Conservation (phyloP, 2,329 filamentous ascomycete species). For the Colletotrichum magnum region DNA sequence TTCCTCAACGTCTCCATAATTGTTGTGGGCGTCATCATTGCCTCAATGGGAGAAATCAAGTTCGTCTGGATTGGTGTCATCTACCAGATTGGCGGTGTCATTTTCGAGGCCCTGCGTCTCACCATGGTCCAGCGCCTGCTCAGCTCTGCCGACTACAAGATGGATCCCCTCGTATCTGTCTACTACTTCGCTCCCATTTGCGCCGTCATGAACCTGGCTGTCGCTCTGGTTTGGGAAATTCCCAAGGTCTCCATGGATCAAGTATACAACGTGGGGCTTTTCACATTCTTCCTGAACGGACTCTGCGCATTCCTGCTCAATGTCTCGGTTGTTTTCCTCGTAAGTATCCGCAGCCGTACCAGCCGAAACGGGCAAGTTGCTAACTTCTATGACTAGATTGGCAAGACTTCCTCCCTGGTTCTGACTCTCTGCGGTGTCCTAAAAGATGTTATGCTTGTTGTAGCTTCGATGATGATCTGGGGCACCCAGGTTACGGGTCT, state of each 20-base stretch:
- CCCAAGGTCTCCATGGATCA: slow-evolving; percentile 78
- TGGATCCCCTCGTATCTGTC: slow-evolving; percentile 89
- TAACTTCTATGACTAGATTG: slow-evolving; percentile 73
- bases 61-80: slow-evolving; percentile 87
- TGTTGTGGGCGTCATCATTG: slow-evolving; percentile 93
- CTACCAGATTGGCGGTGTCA: slow-evolving; percentile 82
- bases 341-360: slow-evolving; percentile 64
- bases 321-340: slow-evolving; percentile 87
- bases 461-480: slow-evolving; percentile 86
- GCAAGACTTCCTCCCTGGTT: slow-evolving; percentile 88
- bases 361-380: slow-evolving; percentile 10
- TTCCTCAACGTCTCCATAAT: slow-evolving; percentile 96
- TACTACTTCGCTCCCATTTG: slow-evolving; percentile 93
- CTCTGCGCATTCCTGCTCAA: slow-evolving; percentile 85
- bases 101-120: slow-evolving; percentile 86
- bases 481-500: slow-evolving; percentile 80
- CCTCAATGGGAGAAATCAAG: slow-evolving; percentile 94
- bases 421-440: slow-evolving; percentile 90
- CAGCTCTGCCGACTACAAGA: slow-evolving; percentile 89
- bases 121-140: slow-evolving; percentile 88
- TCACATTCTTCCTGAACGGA: slow-evolving; percentile 82
- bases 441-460: slow-evolving; percentile 88
- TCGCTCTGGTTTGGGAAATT: slow-evolving; percentile 82
- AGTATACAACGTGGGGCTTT: slow-evolving; percentile 79
- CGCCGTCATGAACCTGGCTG: slow-evolving; percentile 83